Conservation (phyloP, 2,329 filamentous ascomycete species). For the Scedosporium dehoogii region DNA sequence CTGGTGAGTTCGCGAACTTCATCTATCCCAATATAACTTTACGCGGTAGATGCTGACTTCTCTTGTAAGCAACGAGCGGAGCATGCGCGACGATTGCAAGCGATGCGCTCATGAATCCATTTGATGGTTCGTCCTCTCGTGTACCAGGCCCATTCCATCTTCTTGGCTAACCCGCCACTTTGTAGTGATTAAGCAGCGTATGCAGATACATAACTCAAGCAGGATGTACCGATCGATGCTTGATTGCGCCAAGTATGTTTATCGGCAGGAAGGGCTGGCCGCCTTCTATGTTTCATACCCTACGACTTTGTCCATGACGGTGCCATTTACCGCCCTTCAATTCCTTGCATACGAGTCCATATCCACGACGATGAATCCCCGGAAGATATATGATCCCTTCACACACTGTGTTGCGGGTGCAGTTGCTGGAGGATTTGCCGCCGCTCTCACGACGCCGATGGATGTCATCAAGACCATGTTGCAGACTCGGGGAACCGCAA, state of each 20-base stretch:
- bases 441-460: slow-evolving; percentile 87
- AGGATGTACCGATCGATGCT: slow-evolving; percentile 73
- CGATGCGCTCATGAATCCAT: slow-evolving; percentile 98
- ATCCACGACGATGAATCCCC: slow-evolving; percentile 85
- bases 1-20: slow-evolving; percentile 48
- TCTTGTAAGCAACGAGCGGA: slow-evolving; percentile 69
- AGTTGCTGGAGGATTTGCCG: slow-evolving; percentile 84
- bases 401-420: slow-evolving; percentile 92
- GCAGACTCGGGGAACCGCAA: slow-evolving; percentile 80
- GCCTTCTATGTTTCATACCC: slow-evolving; percentile 99
- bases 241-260: slow-evolving; percentile 82
- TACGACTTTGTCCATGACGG: slow-evolving; percentile 95
- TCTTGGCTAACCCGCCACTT: not conserved
- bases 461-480: slow-evolving; percentile 98
- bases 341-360: slow-evolving; percentile 97
- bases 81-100: slow-evolving; percentile 93
- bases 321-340: slow-evolving; percentile 93
- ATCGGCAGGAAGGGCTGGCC: slow-evolving; percentile 73
- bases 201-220: slow-evolving; percentile 95
- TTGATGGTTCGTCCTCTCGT: slow-evolving; percentile 62
- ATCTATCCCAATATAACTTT: not conserved
- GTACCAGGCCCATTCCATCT: not conserved
- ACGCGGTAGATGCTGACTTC: slow-evolving; percentile 4
- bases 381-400: slow-evolving; percentile 76
- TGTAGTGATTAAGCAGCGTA: slow-evolving; percentile 95